Percentiles rank a stretch among this genome's conserved stretches.
These are phyloP conservation scores for Hypoxylon rickii DNA, from an alignment of 495 filamentous ascomycete species.

Conservation along the genomic window DNA sequence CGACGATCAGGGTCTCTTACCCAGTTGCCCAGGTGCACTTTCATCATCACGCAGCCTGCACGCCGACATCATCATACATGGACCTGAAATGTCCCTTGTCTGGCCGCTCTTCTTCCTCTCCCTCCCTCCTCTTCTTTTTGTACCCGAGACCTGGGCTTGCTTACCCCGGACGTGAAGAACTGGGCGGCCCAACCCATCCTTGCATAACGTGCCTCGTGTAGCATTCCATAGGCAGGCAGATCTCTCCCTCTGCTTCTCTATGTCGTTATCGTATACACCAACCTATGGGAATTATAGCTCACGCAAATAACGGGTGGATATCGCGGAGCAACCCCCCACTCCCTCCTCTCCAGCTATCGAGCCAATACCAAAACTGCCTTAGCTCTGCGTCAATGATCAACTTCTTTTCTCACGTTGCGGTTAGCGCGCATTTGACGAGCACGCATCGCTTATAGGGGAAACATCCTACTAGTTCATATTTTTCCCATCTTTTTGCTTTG, in stretches of 20 bases:
- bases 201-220: no score
- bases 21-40: background rate
- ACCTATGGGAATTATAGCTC: slow-evolving; percentile 13
- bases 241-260: no score
- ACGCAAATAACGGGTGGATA: slow-evolving; percentile 6
- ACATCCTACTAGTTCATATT: no score
- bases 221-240: no score
- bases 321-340: background rate
- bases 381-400: background rate
- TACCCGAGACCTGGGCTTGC: no score
- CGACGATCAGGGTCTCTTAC: slow-evolving; percentile 30
- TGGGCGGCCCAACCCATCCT: no score
- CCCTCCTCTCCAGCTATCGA: background rate
- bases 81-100: no score
- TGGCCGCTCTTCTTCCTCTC: background rate
- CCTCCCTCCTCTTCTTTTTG: background rate
- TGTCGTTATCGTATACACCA: no score
- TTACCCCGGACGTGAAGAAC: no score
- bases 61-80: slow-evolving; percentile 27
- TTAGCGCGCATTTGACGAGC: no score
- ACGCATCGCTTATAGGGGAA: no score
- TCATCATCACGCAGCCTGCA: slow-evolving; percentile 23
- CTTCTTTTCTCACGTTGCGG: slow-evolving; percentile 1
- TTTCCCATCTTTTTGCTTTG: no score
- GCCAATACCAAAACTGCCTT: slow-evolving; percentile 9